A percentile compares a stretch with the other conserved stretches of the same genome.
phyloP scores from a whole-genome alignment of 139 green algal genomes.

The Pseudopediastrum boryanum region DNA sequence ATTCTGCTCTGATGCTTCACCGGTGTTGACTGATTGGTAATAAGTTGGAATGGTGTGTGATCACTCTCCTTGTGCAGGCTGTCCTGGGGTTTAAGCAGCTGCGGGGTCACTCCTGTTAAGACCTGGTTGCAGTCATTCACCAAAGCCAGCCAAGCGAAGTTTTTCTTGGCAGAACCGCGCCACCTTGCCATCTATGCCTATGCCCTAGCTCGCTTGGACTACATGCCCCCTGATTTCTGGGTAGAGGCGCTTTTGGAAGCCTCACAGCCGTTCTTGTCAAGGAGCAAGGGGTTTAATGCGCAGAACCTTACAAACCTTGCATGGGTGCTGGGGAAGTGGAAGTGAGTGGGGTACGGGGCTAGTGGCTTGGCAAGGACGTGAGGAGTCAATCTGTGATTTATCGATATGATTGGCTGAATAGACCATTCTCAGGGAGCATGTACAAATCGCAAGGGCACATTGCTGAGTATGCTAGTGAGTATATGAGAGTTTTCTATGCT shows the following conservation, averaged over 20 bases:
- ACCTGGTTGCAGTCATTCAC: slow-evolving; percentile 24
- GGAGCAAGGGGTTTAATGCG: not conserved
- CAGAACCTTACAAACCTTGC: slow-evolving; percentile 20
- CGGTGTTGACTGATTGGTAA: not conserved
- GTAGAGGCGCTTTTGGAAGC: slow-evolving; percentile 24
- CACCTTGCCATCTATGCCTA: slow-evolving; percentile 20
- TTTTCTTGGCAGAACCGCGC: not conserved
- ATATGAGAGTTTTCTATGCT: too few species aligned
- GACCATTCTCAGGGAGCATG: too few species aligned
- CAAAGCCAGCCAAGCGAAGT: slow-evolving; percentile 22
- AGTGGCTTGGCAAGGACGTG: too few species aligned
- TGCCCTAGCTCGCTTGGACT: slow-evolving; percentile 18
- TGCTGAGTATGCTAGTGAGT: too few species aligned
- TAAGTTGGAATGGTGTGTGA: not conserved
- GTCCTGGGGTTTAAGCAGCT: slow-evolving; percentile 7
- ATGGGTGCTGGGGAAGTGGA: slow-evolving; percentile 14
- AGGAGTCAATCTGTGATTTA: too few species aligned
- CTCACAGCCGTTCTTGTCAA: slow-evolving; percentile 1
- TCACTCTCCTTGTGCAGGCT: not conserved
- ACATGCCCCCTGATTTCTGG: slow-evolving; percentile 21
- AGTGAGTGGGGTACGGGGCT: too few species aligned
- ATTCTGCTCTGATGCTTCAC: not conserved
- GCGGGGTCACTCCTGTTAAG: slow-evolving; percentile 1
- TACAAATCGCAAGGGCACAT: too few species aligned
- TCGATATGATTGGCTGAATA: too few species aligned